Evolutionary conservation across 192 early-diverging fungal species (phyloP), one percentile per base, ranked within the genome.

Genomic region (Umbelopsis sp.): DNA sequence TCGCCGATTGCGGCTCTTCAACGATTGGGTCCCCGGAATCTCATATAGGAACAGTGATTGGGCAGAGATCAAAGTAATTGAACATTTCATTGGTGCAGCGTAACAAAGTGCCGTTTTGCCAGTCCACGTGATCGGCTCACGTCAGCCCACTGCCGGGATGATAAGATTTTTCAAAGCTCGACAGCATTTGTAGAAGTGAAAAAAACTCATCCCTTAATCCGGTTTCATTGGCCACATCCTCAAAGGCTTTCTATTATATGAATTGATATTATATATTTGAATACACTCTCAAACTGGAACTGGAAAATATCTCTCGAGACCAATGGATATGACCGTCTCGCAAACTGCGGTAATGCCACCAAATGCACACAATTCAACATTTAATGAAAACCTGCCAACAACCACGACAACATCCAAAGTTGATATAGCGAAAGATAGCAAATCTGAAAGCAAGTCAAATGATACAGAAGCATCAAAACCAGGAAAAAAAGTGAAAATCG

Each of bases 321-420:
- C 26, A 62, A 62, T 62, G 56, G 56, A 62, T 32, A 62, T 62
- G 56, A 62, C 56, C 26, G 56, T 62, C 56, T 62, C 56, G 32
- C 56, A 62, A 62, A 29, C 56, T 29, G 56, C 56, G 56, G 26
- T 62, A 62, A 36, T 62, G 56, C 56, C 56, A 62, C 56, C 56
- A 20, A 62, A 26, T 31, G n/a, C 56, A 12, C 56, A 62, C 31
- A 32, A 29, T 34, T 20, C 56, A 62, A 62, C 29, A 2, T 62
- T 62, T 32, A 32, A 29, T 34, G 56, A 62, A 62, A 62, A 62
- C 26, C 56, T 34, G 29, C 17, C 31, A 62, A 17, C 56, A 49
- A 49, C 9, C 34, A 34, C 56, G 12, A 32, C 38, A 41, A 41
- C 38, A 41, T 41, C 56, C 31, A 62, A 62, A n/a, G 29, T 20